These are phyloP conservation scores for Colletotrichum sp. DNA, from an alignment of 2,329 filamentous ascomycete genomes.

Conservation along the genomic window DNA sequence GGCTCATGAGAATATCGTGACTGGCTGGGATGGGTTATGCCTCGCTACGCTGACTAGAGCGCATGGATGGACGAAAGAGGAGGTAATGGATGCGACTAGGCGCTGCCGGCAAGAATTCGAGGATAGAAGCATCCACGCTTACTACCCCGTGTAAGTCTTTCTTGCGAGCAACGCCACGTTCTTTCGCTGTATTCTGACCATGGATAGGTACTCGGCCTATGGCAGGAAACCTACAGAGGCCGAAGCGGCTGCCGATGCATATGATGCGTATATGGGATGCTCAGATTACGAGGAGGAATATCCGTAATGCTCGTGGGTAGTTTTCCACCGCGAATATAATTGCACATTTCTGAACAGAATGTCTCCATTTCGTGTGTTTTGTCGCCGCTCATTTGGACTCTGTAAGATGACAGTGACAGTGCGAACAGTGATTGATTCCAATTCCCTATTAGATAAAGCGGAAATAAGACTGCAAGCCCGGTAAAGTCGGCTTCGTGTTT, in stretches of 20 bases:
- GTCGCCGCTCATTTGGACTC: too few species aligned
- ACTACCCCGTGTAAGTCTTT: not conserved
- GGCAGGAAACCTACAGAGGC: not conserved
- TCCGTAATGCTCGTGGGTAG: not conserved
- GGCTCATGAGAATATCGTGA: not conserved
- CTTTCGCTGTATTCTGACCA: not conserved
- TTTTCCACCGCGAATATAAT: not conserved
- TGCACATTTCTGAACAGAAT: not conserved
- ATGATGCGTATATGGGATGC: not conserved
- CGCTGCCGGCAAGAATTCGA: not conserved
- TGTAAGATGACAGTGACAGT: not conserved
- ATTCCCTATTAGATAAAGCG: too few species aligned
- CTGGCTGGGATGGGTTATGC: not conserved
- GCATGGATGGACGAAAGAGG: not conserved
- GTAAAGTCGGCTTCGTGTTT: not conserved
- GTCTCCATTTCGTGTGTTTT: not conserved
- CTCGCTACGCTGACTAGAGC: not conserved
- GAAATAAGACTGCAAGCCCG: not conserved
- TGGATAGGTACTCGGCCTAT: not conserved
- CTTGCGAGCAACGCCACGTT: not conserved
- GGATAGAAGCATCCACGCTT: not conserved
- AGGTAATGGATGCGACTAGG: not conserved
- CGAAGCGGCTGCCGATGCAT: not conserved
- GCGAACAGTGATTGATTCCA: not conserved
- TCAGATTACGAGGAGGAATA: not conserved